Evolutionary conservation across 805 yeast genomes (phyloP).

Genomic region (Starmerella powellii): DNA sequence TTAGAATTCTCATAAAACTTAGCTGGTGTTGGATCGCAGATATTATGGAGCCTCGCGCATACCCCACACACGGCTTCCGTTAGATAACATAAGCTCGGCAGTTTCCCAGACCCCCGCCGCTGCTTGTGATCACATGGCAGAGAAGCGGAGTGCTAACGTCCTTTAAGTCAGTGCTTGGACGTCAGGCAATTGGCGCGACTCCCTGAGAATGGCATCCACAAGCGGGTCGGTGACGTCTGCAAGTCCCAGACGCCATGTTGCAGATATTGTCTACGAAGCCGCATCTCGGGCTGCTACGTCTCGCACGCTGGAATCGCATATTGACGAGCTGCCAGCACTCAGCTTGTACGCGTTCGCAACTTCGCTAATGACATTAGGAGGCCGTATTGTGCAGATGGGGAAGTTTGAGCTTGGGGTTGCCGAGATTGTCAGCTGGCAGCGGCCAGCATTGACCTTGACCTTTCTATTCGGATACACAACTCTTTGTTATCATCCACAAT

Average conservation of each 20-base stretch:
- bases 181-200: not conserved
- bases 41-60: no score
- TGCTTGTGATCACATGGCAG: no score
- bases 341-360: slow-evolving; percentile 15
- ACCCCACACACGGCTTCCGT: no score
- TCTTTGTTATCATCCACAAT: slow-evolving; percentile 58
- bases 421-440: slow-evolving; percentile 59
- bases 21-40: no score
- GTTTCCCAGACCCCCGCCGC: no score
- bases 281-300: slow-evolving; percentile 11
- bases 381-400: slow-evolving; percentile 31
- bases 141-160: no score
- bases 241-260: slow-evolving; percentile 17
- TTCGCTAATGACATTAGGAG: slow-evolving; percentile 14
- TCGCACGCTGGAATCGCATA: slow-evolving; percentile 5
- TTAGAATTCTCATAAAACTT: no score
- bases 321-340: slow-evolving; percentile 17
- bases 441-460: slow-evolving; percentile 57
- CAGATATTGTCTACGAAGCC: slow-evolving; percentile 12
- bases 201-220: no score
- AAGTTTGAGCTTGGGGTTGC: slow-evolving; percentile 49
- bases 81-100: no score
- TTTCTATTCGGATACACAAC: slow-evolving; percentile 49
- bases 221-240: no score
- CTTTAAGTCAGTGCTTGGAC: no score